Base-by-base conservation (phyloP, 768 basidiomycete genomes). In the Mycena filopes region DNA sequence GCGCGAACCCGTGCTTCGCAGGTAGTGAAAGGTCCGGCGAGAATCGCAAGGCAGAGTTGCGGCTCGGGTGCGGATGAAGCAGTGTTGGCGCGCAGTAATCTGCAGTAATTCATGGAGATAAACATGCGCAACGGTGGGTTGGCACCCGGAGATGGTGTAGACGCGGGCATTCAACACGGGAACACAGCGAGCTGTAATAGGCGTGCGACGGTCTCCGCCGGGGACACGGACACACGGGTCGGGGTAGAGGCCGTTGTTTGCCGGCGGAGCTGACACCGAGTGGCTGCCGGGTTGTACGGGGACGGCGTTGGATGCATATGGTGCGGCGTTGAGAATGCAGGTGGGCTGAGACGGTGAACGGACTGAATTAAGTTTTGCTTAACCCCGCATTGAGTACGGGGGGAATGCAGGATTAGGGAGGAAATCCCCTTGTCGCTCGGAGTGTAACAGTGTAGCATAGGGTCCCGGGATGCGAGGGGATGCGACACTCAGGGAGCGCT, bases 11-110 rank as follows among this genome's bases (percentile, higher is more conserved):
- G 38, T 41, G 51, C 54, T 63, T 55, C 54, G 46, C 36, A 31
- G 29, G 50, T 15, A 25, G 10, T 28, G 11, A 43, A 54, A 64
- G 63, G 31, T 59, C 63, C 63, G 63, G 38, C 48, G 62, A n/a
- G n/a, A 51, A 63, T 57, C 50, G 62, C 49, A 46, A 40, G 54
- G 49, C 46, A 11, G 25, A 4, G 53, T 38, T 36, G 56, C 63
- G 56, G 56, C 56, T 51, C 60, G 50, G 25, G 42, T 38, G 43
- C 13, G 33, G 23, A 61, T 50, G 43, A 49, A 45, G 48, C 48
- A 50, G 48, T 57, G 55, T 45, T 50, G n/a, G 28, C 23, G 31
- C 33, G 38, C 29, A 28, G 54, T 42, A n/a, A n/a, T n/a, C n/a
- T n/a, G n/a, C 36, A 36, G 4, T 36, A 36, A 11, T 56, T 43